Evolutionary conservation across 2,329 filamentous ascomycete genomes (phyloP), one percentile per base, ranked within the genome.

Genomic region (Leptosphaerulina australis): DNA sequence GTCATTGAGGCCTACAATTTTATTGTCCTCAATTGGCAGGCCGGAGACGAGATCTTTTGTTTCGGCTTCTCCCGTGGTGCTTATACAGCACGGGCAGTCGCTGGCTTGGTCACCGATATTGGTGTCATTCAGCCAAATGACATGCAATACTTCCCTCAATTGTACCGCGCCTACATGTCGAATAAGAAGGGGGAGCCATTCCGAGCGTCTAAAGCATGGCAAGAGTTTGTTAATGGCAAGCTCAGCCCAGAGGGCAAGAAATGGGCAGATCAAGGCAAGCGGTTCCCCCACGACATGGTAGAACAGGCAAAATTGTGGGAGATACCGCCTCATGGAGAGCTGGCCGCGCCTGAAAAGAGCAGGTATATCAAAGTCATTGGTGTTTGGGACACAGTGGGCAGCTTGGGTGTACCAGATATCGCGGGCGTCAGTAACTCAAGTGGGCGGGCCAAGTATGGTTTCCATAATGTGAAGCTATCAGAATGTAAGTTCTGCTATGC

Each of bases 1-100:
- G 76, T 81, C 4, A 73, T 78, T 12, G 75, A 79, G 60, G 77
- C 72, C 1, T 80, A 82, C 55, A 74, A 74, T 28, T 82, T 81
- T 64, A 70, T 82, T 5, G 74, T 76, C 5, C 70, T 76, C 25
- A 83, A 82, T 57, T 82, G 77, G 43, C 62, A 73, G 17, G 65
- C 71, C 0, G 80, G 79, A 30, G 77, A 79, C 43, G 74, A 76
- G 20, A 77, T 79, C 31, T 79, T 77, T 55, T 68, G 77, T 25
- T 69, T 79, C 18, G 77, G 77, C 0, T 79, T 79, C 56, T 78
- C 76, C 0, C 56, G 77, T 15, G 77, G 77, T 14, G 76, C 77
- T 1, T 79, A 73, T 36, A 79, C 76, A 0, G 81, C 68, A 6
- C 55, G 70, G 25, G 68, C 70, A 3, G 68, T 78, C 3, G 74